Percentiles rank a stretch among this genome's conserved stretches.
Evolutionary conservation across 2,329 filamentous ascomycete genomes (phyloP).

Genomic region (Nannizziopsis barbatae): DNA sequence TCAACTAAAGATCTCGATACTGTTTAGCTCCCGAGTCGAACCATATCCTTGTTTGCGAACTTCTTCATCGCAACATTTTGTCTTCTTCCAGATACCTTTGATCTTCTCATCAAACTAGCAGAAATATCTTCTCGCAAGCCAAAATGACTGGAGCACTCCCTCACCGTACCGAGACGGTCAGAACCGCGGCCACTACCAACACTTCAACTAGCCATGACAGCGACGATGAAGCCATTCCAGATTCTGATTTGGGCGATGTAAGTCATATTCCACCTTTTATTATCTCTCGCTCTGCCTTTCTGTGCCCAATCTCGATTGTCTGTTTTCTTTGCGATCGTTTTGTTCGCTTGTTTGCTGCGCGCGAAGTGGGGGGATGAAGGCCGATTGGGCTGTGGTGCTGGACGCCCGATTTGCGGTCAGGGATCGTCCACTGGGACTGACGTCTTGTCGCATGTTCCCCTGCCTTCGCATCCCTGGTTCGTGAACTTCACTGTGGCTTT

Average conservation of each 20-base stretch:
- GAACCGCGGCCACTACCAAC: conserved; percentile 14
- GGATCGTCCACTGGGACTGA: not conserved
- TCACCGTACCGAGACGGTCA: conserved; percentile 11
- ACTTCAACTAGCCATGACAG: conserved; percentile 13
- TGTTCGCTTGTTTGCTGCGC: conserved; percentile 1
- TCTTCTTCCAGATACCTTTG: no score
- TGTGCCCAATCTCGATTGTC: not conserved
- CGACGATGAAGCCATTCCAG: conserved; percentile 25
- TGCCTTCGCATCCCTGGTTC: not conserved
- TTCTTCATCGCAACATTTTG: no score
- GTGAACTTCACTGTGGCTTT: not conserved
- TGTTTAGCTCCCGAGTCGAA: no score
- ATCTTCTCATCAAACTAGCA: not conserved
- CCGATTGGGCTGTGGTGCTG: conserved; percentile 6
- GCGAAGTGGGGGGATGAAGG: conserved; percentile 1
- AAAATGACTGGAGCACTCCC: not conserved
- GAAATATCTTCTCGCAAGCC: not conserved
- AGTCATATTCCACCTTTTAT: conserved; percentile 14
- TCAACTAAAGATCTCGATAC: no score
- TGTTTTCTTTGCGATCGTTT: not conserved
- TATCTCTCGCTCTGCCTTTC: not conserved
- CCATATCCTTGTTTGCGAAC: no score
- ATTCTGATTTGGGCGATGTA: conserved; percentile 34
- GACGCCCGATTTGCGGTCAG: not conserved
- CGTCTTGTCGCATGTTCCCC: not conserved